Conservation (phyloP, 805 yeast species). For the Lachancea sp. region DNA sequence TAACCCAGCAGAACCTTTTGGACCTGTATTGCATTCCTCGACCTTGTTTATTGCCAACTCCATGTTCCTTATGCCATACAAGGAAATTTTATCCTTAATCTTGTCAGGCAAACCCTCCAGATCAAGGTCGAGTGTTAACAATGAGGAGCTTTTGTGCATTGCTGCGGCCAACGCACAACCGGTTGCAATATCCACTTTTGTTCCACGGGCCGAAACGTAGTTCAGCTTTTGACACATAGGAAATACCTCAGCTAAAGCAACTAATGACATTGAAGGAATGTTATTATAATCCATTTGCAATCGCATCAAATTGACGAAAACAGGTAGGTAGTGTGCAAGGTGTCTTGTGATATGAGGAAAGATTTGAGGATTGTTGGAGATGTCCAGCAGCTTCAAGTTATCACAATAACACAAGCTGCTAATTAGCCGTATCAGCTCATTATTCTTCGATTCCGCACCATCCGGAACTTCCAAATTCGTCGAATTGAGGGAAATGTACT, state of each 20-base stretch:
- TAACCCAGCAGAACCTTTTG: not conserved
- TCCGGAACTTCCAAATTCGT: constrained; percentile 51
- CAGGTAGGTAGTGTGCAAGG: constrained; percentile 58
- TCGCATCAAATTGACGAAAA: constrained; percentile 56
- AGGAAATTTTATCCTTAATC: constrained; percentile 59
- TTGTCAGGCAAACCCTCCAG: constrained; percentile 48
- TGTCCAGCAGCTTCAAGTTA: constrained; percentile 61
- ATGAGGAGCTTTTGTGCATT: constrained; percentile 51
- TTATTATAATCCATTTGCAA: constrained; percentile 67
- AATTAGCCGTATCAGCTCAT: constrained; percentile 36
- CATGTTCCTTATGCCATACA: constrained; percentile 78
- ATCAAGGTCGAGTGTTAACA: constrained; percentile 65
- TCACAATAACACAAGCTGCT: constrained; percentile 47
- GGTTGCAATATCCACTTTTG: constrained; percentile 51
- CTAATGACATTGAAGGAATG: constrained; percentile 47
- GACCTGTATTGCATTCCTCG: not conserved
- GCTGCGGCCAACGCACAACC: constrained; percentile 63
- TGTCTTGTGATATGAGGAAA: constrained; percentile 53
- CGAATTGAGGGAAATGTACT: constrained; percentile 56
- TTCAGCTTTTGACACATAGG: constrained; percentile 62
- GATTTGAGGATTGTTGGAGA: constrained; percentile 66
- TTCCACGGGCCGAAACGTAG: constrained; percentile 66
- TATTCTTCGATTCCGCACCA: constrained; percentile 34
- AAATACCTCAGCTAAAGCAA: constrained; percentile 61
- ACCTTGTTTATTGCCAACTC: constrained; percentile 42